Conservation (phyloP, 1,139 yeast species). For the Geotrichum aggregatum region DNA sequence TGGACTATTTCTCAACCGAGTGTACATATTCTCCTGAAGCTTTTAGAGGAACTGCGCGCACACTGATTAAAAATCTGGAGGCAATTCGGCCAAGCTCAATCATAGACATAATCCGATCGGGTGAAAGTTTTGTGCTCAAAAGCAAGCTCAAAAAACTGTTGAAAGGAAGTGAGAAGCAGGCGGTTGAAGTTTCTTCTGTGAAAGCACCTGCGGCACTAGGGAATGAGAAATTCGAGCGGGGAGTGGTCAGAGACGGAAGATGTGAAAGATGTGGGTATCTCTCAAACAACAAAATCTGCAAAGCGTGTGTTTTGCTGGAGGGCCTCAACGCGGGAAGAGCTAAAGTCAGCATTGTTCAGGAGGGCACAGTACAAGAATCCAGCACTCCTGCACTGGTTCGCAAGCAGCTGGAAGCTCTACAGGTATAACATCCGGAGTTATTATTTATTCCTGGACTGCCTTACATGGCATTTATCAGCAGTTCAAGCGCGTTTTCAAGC, state of each 20-base stretch:
- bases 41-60: constrained; percentile 94
- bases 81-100: constrained; percentile 89
- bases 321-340: constrained; percentile 75
- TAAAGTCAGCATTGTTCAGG: constrained; percentile 30
- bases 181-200: not conserved
- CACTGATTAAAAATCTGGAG: constrained; percentile 82
- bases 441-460: constrained; percentile 13
- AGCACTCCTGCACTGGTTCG: constrained; percentile 57
- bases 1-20: constrained; percentile 95
- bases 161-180: constrained; percentile 26
- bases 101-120: constrained; percentile 89
- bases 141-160: constrained; percentile 26
- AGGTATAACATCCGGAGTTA: constrained; percentile 1
- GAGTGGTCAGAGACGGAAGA: constrained; percentile 27
- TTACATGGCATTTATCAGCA: not conserved
- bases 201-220: not conserved
- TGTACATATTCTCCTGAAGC: constrained; percentile 99
- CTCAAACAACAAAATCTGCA: constrained; percentile 82
- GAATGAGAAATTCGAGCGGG: constrained; percentile 19
- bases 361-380: constrained; percentile 40
- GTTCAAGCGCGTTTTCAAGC: not conserved
- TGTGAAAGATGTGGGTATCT: constrained; percentile 91
- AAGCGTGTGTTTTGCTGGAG: constrained; percentile 84
- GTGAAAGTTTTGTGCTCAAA: constrained; percentile 65
- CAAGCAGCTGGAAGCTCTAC: constrained; percentile 52